Evolutionary conservation across 2,329 filamentous ascomycete genomes (phyloP).

Genomic region (Corinectria fuckeliana): DNA sequence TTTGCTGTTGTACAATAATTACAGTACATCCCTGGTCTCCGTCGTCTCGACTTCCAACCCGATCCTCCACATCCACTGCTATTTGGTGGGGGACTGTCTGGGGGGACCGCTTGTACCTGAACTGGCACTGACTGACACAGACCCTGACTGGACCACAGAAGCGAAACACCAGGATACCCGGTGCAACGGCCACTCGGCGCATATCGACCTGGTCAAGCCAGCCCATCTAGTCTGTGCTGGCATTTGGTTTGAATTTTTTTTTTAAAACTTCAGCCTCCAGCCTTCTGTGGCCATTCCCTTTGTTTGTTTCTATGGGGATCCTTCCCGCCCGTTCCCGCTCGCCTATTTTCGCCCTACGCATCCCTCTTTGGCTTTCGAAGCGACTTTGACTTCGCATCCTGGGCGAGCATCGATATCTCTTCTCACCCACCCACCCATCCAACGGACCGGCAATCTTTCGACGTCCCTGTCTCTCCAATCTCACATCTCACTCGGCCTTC

Average conservation of each 20-base stretch:
- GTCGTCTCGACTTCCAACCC: conserved; percentile 5
- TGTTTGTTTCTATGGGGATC: conserved; percentile 18
- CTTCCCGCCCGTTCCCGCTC: conserved; percentile 29
- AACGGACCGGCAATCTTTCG: conserved; percentile 1
- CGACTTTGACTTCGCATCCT: neutral
- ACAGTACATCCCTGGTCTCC: conserved; percentile 10
- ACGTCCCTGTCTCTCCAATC: conserved; percentile 9
- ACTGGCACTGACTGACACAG: conserved; percentile 26
- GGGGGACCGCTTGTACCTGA: conserved; percentile 25
- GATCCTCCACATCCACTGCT: neutral
- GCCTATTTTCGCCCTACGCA: conserved; percentile 9
- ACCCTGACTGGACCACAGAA: conserved; percentile 32
- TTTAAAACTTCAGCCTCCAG: conserved; percentile 6
- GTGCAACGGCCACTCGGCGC: conserved; percentile 27
- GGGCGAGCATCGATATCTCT: neutral
- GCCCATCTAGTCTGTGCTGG: conserved; percentile 36
- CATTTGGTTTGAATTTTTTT: conserved; percentile 14
- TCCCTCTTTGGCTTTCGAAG: conserved; percentile 24
- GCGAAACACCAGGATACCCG: conserved; percentile 38
- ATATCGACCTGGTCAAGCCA: conserved; percentile 19
- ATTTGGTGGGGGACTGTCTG: conserved; percentile 9
- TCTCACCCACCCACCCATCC: neutral
- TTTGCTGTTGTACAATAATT: conserved; percentile 15
- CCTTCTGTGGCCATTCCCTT: conserved; percentile 12
- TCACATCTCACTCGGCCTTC: conserved; percentile 7